A percentile compares a stretch with the other conserved stretches of the same genome.
phyloP scores from a whole-genome alignment of 441 rosid genomes.

The Raphanus hybrid region DNA sequence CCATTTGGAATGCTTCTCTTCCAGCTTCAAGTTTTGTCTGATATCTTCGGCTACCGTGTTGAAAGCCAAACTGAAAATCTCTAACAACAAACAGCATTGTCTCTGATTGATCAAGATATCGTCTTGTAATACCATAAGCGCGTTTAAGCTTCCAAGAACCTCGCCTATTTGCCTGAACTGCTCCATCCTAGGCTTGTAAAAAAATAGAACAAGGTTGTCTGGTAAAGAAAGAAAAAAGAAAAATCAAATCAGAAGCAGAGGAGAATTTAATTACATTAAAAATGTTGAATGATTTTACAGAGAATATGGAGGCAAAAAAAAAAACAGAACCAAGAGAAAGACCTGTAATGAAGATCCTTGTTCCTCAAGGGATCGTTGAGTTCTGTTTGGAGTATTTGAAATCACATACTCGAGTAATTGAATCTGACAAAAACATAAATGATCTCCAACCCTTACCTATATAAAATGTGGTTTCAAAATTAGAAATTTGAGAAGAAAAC shows the following conservation, averaged over 20 bases:
- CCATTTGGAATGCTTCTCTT: conserved; percentile 90
- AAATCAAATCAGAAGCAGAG: conserved; percentile 8
- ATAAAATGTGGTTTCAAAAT: conserved; percentile 8
- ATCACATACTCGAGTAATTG: neutral
- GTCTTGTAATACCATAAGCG: conserved; percentile 81
- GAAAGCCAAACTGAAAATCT: conserved; percentile 65
- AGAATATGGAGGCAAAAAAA: neutral
- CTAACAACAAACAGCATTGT: conserved; percentile 75
- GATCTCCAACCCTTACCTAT: conserved; percentile 12
- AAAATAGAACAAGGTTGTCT: neutral
- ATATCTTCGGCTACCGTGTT: conserved; percentile 77
- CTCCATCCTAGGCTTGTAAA: conserved; percentile 51
- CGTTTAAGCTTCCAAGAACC: conserved; percentile 85
- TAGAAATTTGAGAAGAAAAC: neutral
- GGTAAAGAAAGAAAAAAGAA: neutral
- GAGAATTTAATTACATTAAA: neutral
- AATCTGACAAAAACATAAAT: conserved; percentile 19
- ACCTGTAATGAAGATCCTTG: conserved; percentile 38
- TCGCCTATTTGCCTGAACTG: conserved; percentile 95
- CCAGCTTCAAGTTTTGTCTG: conserved; percentile 71
- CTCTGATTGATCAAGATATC: conserved; percentile 72
- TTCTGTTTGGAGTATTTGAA: conserved; percentile 3
- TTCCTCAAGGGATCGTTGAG: conserved; percentile 30
- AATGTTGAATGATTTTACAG: neutral
- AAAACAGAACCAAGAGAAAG: neutral